Percentiles rank a stretch among this genome's conserved stretches.
Evolutionary conservation across 495 filamentous ascomycete species (phyloP).

Genomic region (Venustampulla echinocandica): DNA sequence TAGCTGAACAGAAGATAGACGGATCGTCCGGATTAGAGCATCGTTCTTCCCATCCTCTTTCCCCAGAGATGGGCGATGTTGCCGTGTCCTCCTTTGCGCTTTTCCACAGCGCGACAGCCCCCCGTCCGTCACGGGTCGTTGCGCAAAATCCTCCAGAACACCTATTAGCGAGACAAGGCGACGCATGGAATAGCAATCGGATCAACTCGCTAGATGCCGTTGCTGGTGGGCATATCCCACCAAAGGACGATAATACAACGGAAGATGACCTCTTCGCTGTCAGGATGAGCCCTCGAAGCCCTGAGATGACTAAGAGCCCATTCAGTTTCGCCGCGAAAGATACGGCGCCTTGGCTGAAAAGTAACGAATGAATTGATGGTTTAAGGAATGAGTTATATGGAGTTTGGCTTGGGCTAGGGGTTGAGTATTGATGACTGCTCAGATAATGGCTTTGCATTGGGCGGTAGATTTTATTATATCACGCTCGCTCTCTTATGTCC

Average conservation of each 20-base stretch:
- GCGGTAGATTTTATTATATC: slow-evolving; percentile 1
- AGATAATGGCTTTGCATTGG: slow-evolving; percentile 3
- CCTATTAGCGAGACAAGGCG: slow-evolving; percentile 32
- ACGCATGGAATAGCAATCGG: slow-evolving; percentile 16
- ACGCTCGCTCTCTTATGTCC: slow-evolving; percentile 1
- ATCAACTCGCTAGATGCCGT: slow-evolving; percentile 39
- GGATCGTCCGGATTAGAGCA: background rate
- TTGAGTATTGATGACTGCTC: background rate
- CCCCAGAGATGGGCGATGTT: slow-evolving; percentile 53
- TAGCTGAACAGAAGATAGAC: background rate
- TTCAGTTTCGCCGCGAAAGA: slow-evolving; percentile 40
- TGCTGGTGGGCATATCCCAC: slow-evolving; percentile 28
- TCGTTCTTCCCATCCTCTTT: slow-evolving; percentile 38
- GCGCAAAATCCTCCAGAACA: slow-evolving; percentile 35
- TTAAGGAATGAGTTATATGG: slow-evolving; percentile 8
- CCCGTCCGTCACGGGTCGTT: slow-evolving; percentile 29
- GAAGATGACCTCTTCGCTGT: slow-evolving; percentile 75
- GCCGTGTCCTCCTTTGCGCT: slow-evolving; percentile 57
- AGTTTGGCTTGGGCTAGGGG: slow-evolving; percentile 2
- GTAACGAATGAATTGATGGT: slow-evolving; percentile 8
- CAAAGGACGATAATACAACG: slow-evolving; percentile 33
- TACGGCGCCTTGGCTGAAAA: slow-evolving; percentile 18
- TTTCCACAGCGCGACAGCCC: slow-evolving; percentile 36
- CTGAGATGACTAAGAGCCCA: slow-evolving; percentile 68
- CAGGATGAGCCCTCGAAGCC: slow-evolving; percentile 69